Base-by-base conservation (phyloP, 1,139 yeast species). In the Nakaseomyces uthaithaninus region DNA sequence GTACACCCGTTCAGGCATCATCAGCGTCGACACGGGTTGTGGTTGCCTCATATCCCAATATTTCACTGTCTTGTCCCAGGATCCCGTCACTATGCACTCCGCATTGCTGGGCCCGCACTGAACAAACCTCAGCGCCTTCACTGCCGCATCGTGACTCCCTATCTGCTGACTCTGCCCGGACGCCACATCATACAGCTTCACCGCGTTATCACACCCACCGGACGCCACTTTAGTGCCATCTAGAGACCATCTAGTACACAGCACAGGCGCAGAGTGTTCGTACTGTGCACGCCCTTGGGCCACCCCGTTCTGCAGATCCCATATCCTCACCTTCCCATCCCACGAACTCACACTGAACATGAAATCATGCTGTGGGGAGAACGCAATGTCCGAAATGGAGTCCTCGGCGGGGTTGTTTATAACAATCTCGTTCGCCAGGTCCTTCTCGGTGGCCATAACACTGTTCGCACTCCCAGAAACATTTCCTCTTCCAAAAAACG, bases 241-340 rank as follows among this genome's bases (percentile, higher is more conserved):
- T 4, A 59, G 50, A 18, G 91, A 74, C 89, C 95, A 93, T 51
- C 85, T 72, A 1, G 89, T 77, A 9, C 83, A 67, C 41, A 93
- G 68, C 4, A 84, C 95, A 0, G 98, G 96, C 0, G 76, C 96
- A 24, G 80, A 84, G 57, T 91, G 97, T 55, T 86, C 95, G 59
- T 74, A 89, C 57, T 89, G 62, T 1, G 97, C 95, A 41, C 95
- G 68, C 6, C 96, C 96, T 54, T 84, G 93, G 2, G 78, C 68
- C 28, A 65, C 63, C 26, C 77, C 76, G 49, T 71, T 75, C 48
- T 77, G 77, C 19, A 89, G 77, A 60, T 91, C 97, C 68, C 93
- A 93, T 44, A 93, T 80, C 45, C 98, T 73, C 27, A 86, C 95
- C 59, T 87, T 87, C 54, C 83, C 84, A 64, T 93, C 99, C 98